Percentiles rank a stretch among this genome's conserved stretches.
phyloP scores from a whole-genome alignment of 805 yeast genomes.

The Pichia pseudocactophila region DNA sequence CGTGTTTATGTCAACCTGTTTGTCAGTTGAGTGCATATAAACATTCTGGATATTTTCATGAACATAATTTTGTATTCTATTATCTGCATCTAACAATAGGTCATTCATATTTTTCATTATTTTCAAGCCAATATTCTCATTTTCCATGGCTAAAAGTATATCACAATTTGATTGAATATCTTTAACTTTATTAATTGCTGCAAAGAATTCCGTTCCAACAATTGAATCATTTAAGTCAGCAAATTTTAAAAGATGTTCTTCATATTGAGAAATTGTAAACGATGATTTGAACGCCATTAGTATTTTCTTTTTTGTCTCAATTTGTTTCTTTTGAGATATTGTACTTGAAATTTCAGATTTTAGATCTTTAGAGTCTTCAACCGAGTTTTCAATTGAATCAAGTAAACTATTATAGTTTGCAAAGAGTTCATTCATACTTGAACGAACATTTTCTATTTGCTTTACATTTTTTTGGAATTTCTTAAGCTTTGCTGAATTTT shows the following conservation, averaged over 20 bases:
- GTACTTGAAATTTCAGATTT: conserved; percentile 18
- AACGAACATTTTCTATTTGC: conserved; percentile 28
- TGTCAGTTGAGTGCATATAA: conserved; percentile 16
- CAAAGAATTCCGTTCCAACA: conserved; percentile 43
- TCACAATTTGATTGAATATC: conserved; percentile 59
- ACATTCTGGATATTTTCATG: conserved; percentile 23
- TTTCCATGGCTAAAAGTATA: conserved; percentile 59
- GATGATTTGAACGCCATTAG: conserved; percentile 46
- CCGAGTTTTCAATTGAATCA: conserved; percentile 19
- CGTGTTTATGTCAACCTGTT: conserved; percentile 12
- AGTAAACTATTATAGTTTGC: conserved; percentile 18
- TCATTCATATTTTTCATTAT: conserved; percentile 52
- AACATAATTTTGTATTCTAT: conserved; percentile 38
- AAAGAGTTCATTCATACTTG: conserved; percentile 23
- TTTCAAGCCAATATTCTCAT: conserved; percentile 54
- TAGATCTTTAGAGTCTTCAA: conserved; percentile 17
- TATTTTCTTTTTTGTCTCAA: conserved; percentile 43
- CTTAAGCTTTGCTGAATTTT: conserved; percentile 41
- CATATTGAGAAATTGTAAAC: conserved; percentile 64
- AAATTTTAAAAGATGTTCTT: conserved; percentile 38
- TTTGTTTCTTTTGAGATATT: conserved; percentile 25
- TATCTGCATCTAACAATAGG: conserved; percentile 44
- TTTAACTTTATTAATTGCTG: conserved; percentile 51
- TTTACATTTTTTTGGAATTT: conserved; percentile 36
- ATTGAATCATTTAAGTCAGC: conserved; percentile 35